A percentile compares a stretch with the other conserved stretches of the same genome.
phyloP scores from a whole-genome alignment of 768 basidiomycete species.

The Kwoniella heveanensis region DNA sequence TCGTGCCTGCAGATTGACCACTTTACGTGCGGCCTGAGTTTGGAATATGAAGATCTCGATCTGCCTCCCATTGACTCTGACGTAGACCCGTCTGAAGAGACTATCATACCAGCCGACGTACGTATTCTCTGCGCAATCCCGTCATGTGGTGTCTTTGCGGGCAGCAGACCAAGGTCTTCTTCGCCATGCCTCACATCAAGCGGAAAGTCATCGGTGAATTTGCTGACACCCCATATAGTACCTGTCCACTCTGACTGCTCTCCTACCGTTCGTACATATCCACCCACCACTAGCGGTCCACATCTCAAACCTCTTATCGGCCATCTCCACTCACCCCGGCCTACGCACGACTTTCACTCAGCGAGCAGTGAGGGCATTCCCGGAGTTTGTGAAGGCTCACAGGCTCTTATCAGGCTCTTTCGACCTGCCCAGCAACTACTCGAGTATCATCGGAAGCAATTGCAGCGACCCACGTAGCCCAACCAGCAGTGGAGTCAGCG shows the following conservation, averaged over 20 bases:
- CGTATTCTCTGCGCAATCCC: too few relatives aligned
- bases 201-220: too few relatives aligned
- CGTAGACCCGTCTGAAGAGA: neutral
- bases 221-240: too few relatives aligned
- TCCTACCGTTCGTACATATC: conserved; percentile 45
- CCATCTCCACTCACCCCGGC: conserved; percentile 32
- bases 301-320: conserved; percentile 44
- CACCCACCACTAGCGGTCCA: conserved; percentile 40
- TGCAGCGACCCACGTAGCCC: too few relatives aligned
- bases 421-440: conserved; percentile 21
- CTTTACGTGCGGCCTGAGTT: conserved; percentile 8
- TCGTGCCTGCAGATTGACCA: conserved; percentile 20
- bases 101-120: conserved; percentile 1
- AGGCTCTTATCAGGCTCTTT: conserved; percentile 31
- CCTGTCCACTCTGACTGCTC: conserved; percentile 20
- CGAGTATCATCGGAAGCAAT: too few relatives aligned
- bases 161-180: too few relatives aligned
- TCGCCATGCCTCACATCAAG: too few relatives aligned
- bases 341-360: conserved; percentile 32
- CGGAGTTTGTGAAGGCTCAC: conserved; percentile 38
- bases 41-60: conserved; percentile 15
- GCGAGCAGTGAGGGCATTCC: conserved; percentile 17
- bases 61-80: conserved; percentile 7
- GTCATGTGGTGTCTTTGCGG: too few relatives aligned
- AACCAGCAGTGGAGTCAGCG: too few relatives aligned